These are phyloP conservation scores for Xerocomus potaroensis DNA, from an alignment of 768 basidiomycete genomes.

Conservation along the genomic window DNA sequence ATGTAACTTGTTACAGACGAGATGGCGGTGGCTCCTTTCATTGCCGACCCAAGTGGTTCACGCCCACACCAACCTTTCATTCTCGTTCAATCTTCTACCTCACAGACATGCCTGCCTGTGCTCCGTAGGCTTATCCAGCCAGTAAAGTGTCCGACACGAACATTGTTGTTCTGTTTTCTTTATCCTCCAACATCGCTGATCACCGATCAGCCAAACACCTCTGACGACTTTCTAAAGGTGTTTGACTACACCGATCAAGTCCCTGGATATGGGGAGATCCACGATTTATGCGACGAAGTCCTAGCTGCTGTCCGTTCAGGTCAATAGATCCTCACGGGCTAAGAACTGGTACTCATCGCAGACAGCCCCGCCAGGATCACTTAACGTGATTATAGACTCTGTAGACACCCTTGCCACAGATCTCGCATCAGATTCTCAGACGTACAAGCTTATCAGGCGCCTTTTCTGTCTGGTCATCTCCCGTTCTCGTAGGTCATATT, in stretches of 20 bases:
- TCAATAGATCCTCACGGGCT: slow-evolving; percentile 9
- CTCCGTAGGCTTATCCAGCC: slow-evolving; percentile 43
- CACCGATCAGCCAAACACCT: slow-evolving; percentile 22
- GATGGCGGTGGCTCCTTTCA: slow-evolving; percentile 29
- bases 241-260: slow-evolving; percentile 49
- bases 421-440: slow-evolving; percentile 47
- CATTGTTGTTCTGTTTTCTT: slow-evolving; percentile 55
- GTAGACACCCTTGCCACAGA: slow-evolving; percentile 62
- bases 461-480: slow-evolving; percentile 42
- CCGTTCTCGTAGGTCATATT: slow-evolving; percentile 44
- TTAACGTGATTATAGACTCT: slow-evolving; percentile 70
- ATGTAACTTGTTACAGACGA: not conserved
- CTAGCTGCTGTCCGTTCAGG: slow-evolving; percentile 39
- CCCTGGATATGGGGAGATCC: slow-evolving; percentile 47
- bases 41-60: slow-evolving; percentile 18
- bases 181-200: slow-evolving; percentile 48
- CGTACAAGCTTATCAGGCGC: slow-evolving; percentile 48
- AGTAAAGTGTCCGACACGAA: slow-evolving; percentile 16
- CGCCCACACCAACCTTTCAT: slow-evolving; percentile 42
- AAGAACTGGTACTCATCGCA: slow-evolving; percentile 5
- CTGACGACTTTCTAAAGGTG: slow-evolving; percentile 28
- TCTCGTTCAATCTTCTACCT: slow-evolving; percentile 54
- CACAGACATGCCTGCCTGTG: slow-evolving; percentile 55
- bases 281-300: slow-evolving; percentile 37
- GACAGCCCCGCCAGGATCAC: slow-evolving; percentile 41